Evolutionary conservation across 768 basidiomycete species (phyloP), one percentile per base, ranked within the genome.

Genomic region (Postia placenta): DNA sequence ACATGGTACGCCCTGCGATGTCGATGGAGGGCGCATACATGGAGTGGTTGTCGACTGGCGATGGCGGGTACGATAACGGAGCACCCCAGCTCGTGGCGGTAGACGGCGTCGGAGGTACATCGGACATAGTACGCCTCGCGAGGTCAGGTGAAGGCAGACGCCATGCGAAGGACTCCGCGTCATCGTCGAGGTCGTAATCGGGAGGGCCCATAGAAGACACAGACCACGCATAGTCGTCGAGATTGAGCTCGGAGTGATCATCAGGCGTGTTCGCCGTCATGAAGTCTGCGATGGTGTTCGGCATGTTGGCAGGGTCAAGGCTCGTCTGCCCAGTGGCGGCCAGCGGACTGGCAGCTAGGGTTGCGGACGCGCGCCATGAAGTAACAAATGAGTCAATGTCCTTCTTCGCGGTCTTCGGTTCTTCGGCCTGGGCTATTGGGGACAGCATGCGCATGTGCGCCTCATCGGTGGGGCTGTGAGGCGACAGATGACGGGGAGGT

Each of bases 191-290:
- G 20, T 74, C 70, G 26, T 63, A 61, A 11, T 65, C 64, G 4
- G 66, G 67, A 19, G 86, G 87, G n/a, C 87, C 86, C 2, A 65
- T 64, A 5, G 86, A 87, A 6, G 83, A 81, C 22, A 79, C 71
- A 7, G 85, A 85, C 81, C 85, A 89, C 7, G 73, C 60, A 58
- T 75, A 89, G 54, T 87, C 85, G 37, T 79, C 79, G 24, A 83
- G 63, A 53, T 83, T 74, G 20, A 67, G 15, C 47, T 50, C 57
- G n/a, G 47, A 43, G 45, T 48, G 57, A 33, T 53, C 53, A 14
- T 56, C 60, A 15, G 40, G 48, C 4, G 52, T 51, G 7, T 47
- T 55, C 2, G 58, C 46, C 51, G 55, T 43, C 55, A 56, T 33
- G 61, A 66, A n/a, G 48, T 58, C 56, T 7, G 67, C 61, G 42